Evolutionary conservation across 345 rosid genomes (phyloP), one percentile per base, ranked within the genome.

Genomic region (Eucalyptus brandiana): DNA sequence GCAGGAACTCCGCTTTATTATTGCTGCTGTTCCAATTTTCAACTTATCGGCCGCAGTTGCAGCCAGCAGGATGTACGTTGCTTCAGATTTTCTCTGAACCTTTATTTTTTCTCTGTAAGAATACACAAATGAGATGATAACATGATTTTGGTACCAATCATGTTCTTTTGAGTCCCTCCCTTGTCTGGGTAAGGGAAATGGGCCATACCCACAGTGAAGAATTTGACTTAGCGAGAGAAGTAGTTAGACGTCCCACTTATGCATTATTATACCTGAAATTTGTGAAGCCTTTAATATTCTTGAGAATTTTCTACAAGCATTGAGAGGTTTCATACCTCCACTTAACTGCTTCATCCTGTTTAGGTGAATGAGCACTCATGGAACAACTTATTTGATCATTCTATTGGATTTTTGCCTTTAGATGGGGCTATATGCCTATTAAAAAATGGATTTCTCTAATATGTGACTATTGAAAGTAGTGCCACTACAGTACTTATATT

Each of bases 1-100:
- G 94, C 95, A 98, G 99, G 99, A 98, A 93, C 99, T 96, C 50
- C 97, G 99, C 50, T 98, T 98, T 91, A 96, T 98, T 87, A 96
- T 98, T 92, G 94, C 96, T 91, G 93, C 99, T 81, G 94, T 98
- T 94, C 99, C 99, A 88, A 93, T 98, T 91, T 93, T 98, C 93
- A 98, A 98, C 95, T 94, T 98, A 89, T 94, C 97, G 44, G 99
- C 99, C 6, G 99, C 99, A 88, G 94, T 96, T 93, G 95, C 97
- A 91, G 99, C 97, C 86, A 96, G 93, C 95, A 94, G 99, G 92
- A 94, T 98, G 99, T 97, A 95, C 65, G 94, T 88, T 60, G 34
- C 86, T 40, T 44, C 16, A 6, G 45, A 37, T 47, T 13, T 87
- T 87, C 40, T 53, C 47, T 87, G 80, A 44, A 13, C 24, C 56